Evolutionary conservation across 129 eudicot species (phyloP), one percentile per base, ranked within the genome.

Genomic region (Lonicera japonica): DNA sequence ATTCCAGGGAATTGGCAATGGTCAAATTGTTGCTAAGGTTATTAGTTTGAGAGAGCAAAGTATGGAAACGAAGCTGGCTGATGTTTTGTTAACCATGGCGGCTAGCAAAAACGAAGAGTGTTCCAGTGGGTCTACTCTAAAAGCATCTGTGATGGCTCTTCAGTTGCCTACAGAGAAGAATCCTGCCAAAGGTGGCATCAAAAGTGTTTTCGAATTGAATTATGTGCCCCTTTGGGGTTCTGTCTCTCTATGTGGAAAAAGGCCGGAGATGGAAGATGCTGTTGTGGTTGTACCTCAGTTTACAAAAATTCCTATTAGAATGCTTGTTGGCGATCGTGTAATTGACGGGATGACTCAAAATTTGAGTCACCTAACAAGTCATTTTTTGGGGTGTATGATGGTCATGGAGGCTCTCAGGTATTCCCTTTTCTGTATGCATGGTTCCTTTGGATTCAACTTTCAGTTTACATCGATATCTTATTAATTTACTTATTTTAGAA

Each of bases 241-340:
- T 34, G 82, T 79, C 16, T 85, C 92, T 20, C 77, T 94, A 17
- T 70, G 80, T 64, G 99, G 99, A 24, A 76, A 79, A 61, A 85
- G 99, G 73, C 85, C 89, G 17, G 99, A 94, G 73, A 94, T 94
- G 99, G 99, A 94, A 77, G 99, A 94, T 79, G 79, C 95, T 5
- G 74, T 94, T 50, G 69, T 61, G n/a, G 79, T 68, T 71, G 85
- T 72, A 36, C 96, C 96, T 24, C 73, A 69, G 38, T 88, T 85
- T 60, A 71, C 72, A 81, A 85, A 68, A 63, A 77, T 94, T 60
- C 96, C 99, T 21, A 74, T 80, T 50, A 85, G 77, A 60, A 75
- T 94, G 96, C 66, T 94, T 45, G 70, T 77, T 25, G 86, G 74
- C 46, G 86, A 80, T 54, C 80, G 41, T 56, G 50, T 68, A 0